A percentile compares a stretch with the other conserved stretches of the same genome.
These are phyloP conservation scores for Amanita subjunquillea DNA, from an alignment of 768 basidiomycete species.

Conservation along the genomic window DNA sequence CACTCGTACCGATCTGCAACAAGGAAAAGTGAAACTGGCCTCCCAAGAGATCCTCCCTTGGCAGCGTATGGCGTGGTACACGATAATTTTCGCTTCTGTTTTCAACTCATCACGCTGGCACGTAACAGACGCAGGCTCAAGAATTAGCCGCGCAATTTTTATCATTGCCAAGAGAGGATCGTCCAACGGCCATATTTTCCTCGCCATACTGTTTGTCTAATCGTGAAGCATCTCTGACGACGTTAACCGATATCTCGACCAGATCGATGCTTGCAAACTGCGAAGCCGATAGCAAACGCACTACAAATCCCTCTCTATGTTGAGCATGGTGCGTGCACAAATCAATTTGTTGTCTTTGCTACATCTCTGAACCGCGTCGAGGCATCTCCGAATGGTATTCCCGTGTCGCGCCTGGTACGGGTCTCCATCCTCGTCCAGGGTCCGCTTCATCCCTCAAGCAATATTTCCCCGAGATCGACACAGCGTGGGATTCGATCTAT, in stretches of 20 bases:
- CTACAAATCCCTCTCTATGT: constrained; percentile 63
- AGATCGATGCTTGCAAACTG: constrained; percentile 87
- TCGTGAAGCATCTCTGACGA: neutral
- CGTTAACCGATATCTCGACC: neutral
- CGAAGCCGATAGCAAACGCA: constrained; percentile 49
- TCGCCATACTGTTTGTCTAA: constrained; percentile 66
- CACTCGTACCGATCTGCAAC: constrained; percentile 5
- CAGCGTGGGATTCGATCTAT: constrained; percentile 53
- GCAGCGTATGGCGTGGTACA: constrained; percentile 60
- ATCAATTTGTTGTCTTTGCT: neutral
- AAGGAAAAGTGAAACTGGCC: constrained; percentile 58
- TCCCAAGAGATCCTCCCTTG: constrained; percentile 64
- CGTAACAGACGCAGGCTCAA: constrained; percentile 51
- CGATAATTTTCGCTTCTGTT: neutral
- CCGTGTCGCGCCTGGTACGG: constrained; percentile 52
- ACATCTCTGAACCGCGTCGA: constrained; percentile 13
- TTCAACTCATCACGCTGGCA: neutral
- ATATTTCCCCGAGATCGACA: constrained; percentile 54
- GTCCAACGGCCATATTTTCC: constrained; percentile 73
- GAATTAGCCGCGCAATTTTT: constrained; percentile 60
- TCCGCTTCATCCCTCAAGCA: constrained; percentile 39
- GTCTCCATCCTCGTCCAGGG: constrained; percentile 68
- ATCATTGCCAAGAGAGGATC: constrained; percentile 51
- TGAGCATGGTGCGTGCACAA: constrained; percentile 55
- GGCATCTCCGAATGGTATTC: constrained; percentile 77